Conservation (phyloP, 176 grass and related monocot species). For the Pontederia paniculata region DNA sequence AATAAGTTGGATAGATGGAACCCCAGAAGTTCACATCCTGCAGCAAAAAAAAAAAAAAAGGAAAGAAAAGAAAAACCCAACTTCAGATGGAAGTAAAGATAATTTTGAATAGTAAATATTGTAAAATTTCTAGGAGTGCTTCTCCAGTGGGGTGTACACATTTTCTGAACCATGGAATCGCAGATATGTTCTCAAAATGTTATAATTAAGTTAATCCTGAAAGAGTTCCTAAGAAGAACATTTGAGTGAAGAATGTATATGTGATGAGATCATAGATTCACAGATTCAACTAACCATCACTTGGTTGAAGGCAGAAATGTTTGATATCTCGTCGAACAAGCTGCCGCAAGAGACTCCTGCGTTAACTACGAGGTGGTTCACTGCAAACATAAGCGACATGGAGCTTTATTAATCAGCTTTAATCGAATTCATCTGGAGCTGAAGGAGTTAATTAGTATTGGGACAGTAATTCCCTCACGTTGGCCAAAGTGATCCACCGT, state of each 20-base stretch:
- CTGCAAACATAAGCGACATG: slow-evolving; percentile 17
- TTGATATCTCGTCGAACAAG: slow-evolving; percentile 78
- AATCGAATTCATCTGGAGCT: no score
- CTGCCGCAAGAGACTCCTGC: slow-evolving; percentile 71
- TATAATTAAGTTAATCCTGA: no score
- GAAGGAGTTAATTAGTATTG: no score
- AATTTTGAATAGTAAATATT: no score
- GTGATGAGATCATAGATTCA: neutral
- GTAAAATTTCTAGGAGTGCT: no score
- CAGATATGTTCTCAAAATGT: no score
- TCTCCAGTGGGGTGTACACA: no score
- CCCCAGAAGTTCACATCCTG: slow-evolving; percentile 96
- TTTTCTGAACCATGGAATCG: no score
- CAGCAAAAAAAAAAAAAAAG: no score
- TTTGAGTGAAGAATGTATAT: neutral
- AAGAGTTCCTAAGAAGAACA: no score
- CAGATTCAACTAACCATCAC: slow-evolving; percentile 38
- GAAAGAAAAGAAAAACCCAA: no score
- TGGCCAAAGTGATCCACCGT: slow-evolving; percentile 67
- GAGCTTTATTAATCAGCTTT: neutral
- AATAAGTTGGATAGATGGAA: slow-evolving; percentile 65
- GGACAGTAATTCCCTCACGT: slow-evolving; percentile 32
- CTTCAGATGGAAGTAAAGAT: no score
- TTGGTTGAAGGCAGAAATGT: slow-evolving; percentile 62
- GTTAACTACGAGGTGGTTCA: slow-evolving; percentile 85